Evolutionary conservation across 495 filamentous ascomycete species (phyloP), one percentile per base, ranked within the genome.

Genomic region (Trichoderma gamsii): DNA sequence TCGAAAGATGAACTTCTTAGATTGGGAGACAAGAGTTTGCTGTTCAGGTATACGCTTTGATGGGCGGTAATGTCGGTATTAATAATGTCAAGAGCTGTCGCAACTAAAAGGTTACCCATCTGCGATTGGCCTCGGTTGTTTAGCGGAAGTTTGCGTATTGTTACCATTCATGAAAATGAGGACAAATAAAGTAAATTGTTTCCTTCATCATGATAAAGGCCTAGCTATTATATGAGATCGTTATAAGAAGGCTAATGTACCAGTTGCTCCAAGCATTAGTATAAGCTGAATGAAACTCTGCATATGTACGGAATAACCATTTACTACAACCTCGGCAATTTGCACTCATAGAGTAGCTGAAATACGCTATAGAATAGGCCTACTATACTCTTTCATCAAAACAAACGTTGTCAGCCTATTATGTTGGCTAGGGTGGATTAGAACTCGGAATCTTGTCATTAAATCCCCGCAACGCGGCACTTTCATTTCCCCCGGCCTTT

Each of bases 21-120:
- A 16, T 74, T 82, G 78, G 81, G 80, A 0, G 79, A 82, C 71
- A 75, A 75, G 70, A 76, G 73, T 15, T 79, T 80, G 7, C 67
- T 79, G 18, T 81, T 80, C 70, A 78, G 72, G 71, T 79, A 81
- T n/a, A 29, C 25, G 1, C 56, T 61, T 7, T 61, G 11, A 61
- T 23, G 8, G 25, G n/a, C 11, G 56, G 29, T 13, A 32, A 18
- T 3, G 0, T 59, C 1, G 23, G 27, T 25, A 18, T 21, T 25
- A 1, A 7, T 52, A 4, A 23, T 5, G 5, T 16, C 18, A 16
- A 11, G 43, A 18, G 43, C 12, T 46, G 43, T 15, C 18, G 18
- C 13, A 16, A 46, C 2, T 46, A 6, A 18, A 46, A 46, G 12
- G 12, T 18, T 46, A 13, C 12, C 6, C 12, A 4, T 11, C 43